These are phyloP conservation scores for Exophiala sideris DNA, from an alignment of 2,329 filamentous ascomycete species.

Conservation along the genomic window DNA sequence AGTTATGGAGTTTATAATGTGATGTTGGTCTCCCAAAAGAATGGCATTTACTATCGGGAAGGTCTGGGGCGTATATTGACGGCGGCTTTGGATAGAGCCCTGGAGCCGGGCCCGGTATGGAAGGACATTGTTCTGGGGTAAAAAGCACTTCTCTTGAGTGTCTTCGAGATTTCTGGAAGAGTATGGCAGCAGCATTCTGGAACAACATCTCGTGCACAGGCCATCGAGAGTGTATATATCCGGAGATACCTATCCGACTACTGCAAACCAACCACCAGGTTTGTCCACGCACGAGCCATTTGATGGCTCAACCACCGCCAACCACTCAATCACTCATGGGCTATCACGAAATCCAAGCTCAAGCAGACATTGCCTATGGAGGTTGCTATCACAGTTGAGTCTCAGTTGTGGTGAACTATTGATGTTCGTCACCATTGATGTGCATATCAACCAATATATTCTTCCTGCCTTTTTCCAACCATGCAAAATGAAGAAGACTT, in stretches of 20 bases:
- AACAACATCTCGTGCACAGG: neutral
- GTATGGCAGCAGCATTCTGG: neutral
- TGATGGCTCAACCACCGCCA: no score
- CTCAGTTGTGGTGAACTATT: no score
- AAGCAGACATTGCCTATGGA: no score
- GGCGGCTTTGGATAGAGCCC: conserved; percentile 18
- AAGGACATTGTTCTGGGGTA: conserved; percentile 28
- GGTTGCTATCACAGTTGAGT: no score
- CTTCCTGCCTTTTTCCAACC: no score
- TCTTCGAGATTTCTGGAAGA: conserved; percentile 1
- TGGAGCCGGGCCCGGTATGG: conserved; percentile 25
- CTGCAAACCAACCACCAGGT: no score
- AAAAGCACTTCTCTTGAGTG: neutral
- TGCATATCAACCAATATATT: no score
- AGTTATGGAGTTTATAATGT: conserved; percentile 29
- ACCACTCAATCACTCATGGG: no score
- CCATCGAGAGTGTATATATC: neutral
- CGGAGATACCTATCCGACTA: neutral
- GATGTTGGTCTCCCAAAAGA: conserved; percentile 23
- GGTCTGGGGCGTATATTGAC: conserved; percentile 27
- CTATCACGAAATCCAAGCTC: no score
- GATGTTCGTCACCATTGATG: no score
- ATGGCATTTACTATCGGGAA: conserved; percentile 27
- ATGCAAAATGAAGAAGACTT: no score
- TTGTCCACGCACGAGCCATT: no score